phyloP scores from a whole-genome alignment of 441 rosid genomes.

The Aleurites moluccanus region DNA sequence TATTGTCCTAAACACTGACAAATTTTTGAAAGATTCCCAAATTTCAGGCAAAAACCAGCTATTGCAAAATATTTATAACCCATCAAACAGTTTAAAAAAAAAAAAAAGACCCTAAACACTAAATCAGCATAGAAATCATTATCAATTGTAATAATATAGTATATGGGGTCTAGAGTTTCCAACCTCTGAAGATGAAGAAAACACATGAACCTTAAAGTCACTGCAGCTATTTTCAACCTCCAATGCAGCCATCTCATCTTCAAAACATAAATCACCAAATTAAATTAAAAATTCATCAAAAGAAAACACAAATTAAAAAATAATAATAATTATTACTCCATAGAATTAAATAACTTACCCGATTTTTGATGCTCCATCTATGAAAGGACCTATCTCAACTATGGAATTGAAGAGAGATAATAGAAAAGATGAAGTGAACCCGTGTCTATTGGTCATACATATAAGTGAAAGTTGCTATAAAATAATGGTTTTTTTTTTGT shows the following conservation, averaged over 20 bases:
- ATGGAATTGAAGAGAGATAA: background rate
- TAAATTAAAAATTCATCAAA: slow-evolving; percentile 8
- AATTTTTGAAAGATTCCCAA: background rate
- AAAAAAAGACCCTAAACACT: background rate
- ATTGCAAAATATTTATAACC: background rate
- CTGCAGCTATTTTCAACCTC: slow-evolving; percentile 34
- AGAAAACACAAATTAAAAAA: background rate
- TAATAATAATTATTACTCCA: background rate
- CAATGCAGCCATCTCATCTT: slow-evolving; percentile 29
- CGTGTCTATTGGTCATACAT: background rate
- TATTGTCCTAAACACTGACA: background rate
- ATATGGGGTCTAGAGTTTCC: slow-evolving; percentile 12
- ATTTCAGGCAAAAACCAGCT: background rate
- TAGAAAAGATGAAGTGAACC: background rate
- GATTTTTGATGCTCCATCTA: slow-evolving; percentile 28
- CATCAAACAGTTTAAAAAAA: background rate
- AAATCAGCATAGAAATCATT: background rate
- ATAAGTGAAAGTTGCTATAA: background rate
- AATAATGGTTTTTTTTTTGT: background rate
- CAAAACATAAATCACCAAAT: slow-evolving; percentile 15
- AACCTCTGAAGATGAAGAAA: slow-evolving; percentile 69
- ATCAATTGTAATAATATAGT: background rate
- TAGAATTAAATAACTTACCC: slow-evolving; percentile 24
- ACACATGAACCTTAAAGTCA: slow-evolving; percentile 53
- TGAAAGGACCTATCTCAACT: background rate